phyloP scores from a whole-genome alignment of 495 filamentous ascomycete genomes.

The Chaetomium fimeti region DNA sequence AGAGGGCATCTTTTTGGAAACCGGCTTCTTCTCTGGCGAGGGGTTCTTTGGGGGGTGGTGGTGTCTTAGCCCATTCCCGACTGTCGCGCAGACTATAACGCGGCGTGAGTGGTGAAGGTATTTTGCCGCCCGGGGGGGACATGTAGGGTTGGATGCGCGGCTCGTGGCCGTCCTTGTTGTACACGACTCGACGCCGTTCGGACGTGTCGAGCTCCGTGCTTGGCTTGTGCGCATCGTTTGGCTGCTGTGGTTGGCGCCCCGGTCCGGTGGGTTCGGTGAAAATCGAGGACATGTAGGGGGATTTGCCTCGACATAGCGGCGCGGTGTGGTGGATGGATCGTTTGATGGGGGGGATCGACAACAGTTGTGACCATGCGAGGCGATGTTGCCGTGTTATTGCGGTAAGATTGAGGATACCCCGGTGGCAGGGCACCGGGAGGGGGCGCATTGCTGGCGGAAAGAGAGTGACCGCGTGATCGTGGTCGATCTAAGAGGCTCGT shows the following conservation, averaged over 20 bases:
- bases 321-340: not conserved
- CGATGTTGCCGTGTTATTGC: not conserved
- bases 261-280: too few relatives aligned
- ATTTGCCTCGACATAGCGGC: not conserved
- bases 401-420: not conserved
- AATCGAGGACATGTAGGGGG: too few relatives aligned
- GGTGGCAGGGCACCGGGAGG: not conserved
- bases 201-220: not conserved
- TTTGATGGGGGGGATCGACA: not conserved
- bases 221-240: not conserved
- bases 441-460: not conserved
- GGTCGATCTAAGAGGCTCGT: not conserved
- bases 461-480: not conserved
- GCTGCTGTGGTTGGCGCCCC: too few relatives aligned
- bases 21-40: not conserved
- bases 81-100: not conserved
- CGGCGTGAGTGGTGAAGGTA: not conserved
- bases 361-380: not conserved
- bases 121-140: not conserved
- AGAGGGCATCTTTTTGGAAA: not conserved
- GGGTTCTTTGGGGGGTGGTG: not conserved
- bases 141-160: not conserved
- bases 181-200: not conserved
- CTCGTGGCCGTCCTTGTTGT: not conserved
- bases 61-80: not conserved